Conservation (phyloP, 108 stramenopile genomes). For the Skeletonema grethae region DNA sequence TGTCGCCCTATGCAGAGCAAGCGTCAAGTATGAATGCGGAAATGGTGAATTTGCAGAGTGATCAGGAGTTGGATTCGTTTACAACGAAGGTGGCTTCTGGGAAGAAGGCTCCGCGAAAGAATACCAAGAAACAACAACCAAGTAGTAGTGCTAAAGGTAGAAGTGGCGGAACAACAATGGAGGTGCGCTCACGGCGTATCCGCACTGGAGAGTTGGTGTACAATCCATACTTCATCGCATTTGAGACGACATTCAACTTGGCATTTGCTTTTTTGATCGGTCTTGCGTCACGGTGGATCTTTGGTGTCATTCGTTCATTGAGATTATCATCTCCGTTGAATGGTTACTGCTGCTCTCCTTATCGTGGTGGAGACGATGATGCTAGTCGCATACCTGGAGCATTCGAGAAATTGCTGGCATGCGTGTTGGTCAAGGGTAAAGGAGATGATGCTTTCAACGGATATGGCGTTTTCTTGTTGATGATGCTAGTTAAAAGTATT, state of each 20-base stretch:
- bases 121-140: neutral
- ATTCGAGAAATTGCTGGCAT: slow-evolving; percentile 42
- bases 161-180: slow-evolving; percentile 5
- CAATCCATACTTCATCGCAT: slow-evolving; percentile 10
- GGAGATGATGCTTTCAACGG: slow-evolving; percentile 33
- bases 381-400: slow-evolving; percentile 17
- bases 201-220: slow-evolving; percentile 22
- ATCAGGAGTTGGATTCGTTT: slow-evolving; percentile 26
- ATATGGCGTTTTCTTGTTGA: slow-evolving; percentile 9
- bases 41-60: slow-evolving; percentile 40
- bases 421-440: slow-evolving; percentile 40
- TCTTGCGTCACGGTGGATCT: slow-evolving; percentile 27
- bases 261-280: slow-evolving; percentile 22
- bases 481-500: slow-evolving; percentile 8
- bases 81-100: neutral
- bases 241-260: slow-evolving; percentile 33
- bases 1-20: slow-evolving; percentile 19
- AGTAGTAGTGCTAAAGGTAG: neutral
- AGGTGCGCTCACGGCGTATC: slow-evolving; percentile 31
- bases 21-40: slow-evolving; percentile 32
- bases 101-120: neutral
- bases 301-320: slow-evolving; percentile 35
- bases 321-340: slow-evolving; percentile 19
- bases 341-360: slow-evolving; percentile 42
- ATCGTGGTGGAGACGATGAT: slow-evolving; percentile 21